Evolutionary conservation across 2,329 filamentous ascomycete genomes (phyloP).

Genomic region (Exophiala sp.): DNA sequence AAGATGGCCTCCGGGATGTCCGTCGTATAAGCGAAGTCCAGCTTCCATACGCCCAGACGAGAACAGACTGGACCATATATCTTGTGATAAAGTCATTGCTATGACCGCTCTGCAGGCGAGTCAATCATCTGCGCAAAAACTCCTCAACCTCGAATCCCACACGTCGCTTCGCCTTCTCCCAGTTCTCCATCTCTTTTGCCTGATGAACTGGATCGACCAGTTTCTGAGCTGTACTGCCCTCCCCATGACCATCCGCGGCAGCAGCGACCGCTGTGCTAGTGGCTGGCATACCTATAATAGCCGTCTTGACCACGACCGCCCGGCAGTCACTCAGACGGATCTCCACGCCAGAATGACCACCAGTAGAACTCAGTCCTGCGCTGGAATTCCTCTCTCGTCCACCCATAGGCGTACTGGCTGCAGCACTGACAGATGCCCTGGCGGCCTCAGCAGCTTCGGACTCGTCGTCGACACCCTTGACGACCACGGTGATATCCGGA

Average conservation of each 20-base stretch:
- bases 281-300: slow-evolving; percentile 4
- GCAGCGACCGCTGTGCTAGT: slow-evolving; percentile 37
- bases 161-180: slow-evolving; percentile 68
- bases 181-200: slow-evolving; percentile 42
- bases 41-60: too few relatives aligned
- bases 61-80: too few relatives aligned
- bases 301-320: slow-evolving; percentile 27
- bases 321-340: slow-evolving; percentile 26
- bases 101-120: too few relatives aligned
- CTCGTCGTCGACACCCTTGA: slow-evolving; percentile 40
- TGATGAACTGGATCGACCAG: slow-evolving; percentile 1
- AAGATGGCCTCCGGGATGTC: too few relatives aligned
- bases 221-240: slow-evolving; percentile 7
- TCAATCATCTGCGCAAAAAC: slow-evolving; percentile 46
- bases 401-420: not conserved
- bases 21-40: too few relatives aligned
- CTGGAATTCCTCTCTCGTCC: not conserved
- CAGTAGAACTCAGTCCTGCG: slow-evolving; percentile 1
- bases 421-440: slow-evolving; percentile 23
- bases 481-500: slow-evolving; percentile 59
- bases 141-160: slow-evolving; percentile 86
- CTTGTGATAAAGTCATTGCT: too few relatives aligned
- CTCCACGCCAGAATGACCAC: slow-evolving; percentile 25
- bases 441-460: slow-evolving; percentile 36
- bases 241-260: slow-evolving; percentile 37